Evolutionary conservation across 1,284 basidiomycete genomes (phyloP).

Genomic region (Boletus calvinii): DNA sequence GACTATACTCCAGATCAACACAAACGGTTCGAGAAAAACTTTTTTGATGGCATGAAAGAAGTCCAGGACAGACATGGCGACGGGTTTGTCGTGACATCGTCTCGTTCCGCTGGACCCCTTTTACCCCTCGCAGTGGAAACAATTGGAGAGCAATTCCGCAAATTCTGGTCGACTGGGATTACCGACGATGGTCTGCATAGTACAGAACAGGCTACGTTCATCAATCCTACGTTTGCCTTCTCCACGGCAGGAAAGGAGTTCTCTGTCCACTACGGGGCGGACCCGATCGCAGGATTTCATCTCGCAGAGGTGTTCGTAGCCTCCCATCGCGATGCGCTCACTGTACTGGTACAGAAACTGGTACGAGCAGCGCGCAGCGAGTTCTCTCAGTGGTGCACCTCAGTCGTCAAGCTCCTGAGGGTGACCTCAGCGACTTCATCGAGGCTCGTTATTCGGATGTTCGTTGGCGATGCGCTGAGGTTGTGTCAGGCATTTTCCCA

Average conservation of each 20-base stretch:
- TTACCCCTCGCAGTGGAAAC: conserved; percentile 21
- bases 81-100: conserved; percentile 10
- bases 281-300: conserved; percentile 50
- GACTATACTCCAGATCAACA: conserved; percentile 17
- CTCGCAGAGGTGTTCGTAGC: conserved; percentile 38
- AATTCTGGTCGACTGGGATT: conserved; percentile 46
- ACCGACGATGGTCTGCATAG: conserved; percentile 34
- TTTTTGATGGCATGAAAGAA: conserved; percentile 18
- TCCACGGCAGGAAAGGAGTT: conserved; percentile 42
- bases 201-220: conserved; percentile 28
- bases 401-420: conserved; percentile 16
- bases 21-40: conserved; percentile 22
- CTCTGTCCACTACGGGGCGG: conserved; percentile 46
- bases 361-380: conserved; percentile 21
- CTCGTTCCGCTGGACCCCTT: conserved; percentile 43
- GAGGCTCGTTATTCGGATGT: conserved; percentile 29
- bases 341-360: conserved; percentile 19
- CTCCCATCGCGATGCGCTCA: conserved; percentile 1
- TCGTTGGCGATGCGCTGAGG: conserved; percentile 36
- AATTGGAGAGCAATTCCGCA: conserved; percentile 27
- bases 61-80: not conserved
- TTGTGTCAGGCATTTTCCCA: conserved; percentile 31
- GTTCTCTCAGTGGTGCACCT: conserved; percentile 29
- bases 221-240: conserved; percentile 52
- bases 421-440: not conserved